Evolutionary conservation across 208 protist species (phyloP), one percentile per base, ranked within the genome.

Genomic region (Endotrypanum monterogeii): DNA sequence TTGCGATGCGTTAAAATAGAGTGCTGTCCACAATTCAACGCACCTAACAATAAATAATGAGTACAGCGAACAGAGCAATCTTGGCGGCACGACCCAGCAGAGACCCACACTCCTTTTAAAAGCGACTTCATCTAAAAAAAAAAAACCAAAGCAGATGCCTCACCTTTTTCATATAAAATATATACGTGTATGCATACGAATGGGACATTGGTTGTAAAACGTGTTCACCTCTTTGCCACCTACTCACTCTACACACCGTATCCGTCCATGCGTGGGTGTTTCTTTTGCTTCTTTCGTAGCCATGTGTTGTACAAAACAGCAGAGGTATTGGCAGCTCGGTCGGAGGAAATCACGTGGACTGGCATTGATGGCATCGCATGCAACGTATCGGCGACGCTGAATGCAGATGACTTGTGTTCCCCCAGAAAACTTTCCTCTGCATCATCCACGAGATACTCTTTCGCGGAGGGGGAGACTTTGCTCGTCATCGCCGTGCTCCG

Each of bases 241-340:
- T 25, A n/a, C 57, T 41, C 25, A 0, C 23, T 6, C 60, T 14
- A 9, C 18, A 23, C 0, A 67, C 41, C 77, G 41, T 71, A 75
- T 0, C 44, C 65, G 28, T 74, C 73, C n/a, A 58, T 62, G 51
- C 62, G 71, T 0, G 74, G 66, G 37, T 71, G 63, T 48, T 63
- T 77, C 30, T 74, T 77, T 30, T 46, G 74, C 23, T 74, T 48
- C n/a, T 74, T 74, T 23, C 65, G 74, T 56, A 78, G 48, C 68
- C 79, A 83, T 18, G 54, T 46, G 55, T 83, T 81, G 71, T 81
- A 81, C 56, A 81, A 52, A n/a, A 81, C 71, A 1, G 76, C 63
- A 37, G 76, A 76, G 0, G 76, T 81, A 71, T 81, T 81, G 1
- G 71, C 76, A 1, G 76, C 76, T 1, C 76, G 23, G 30, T 81